Evolutionary conservation across 768 basidiomycete genomes (phyloP), one percentile per base, ranked within the genome.

Genomic region (Lyophyllum decastes): DNA sequence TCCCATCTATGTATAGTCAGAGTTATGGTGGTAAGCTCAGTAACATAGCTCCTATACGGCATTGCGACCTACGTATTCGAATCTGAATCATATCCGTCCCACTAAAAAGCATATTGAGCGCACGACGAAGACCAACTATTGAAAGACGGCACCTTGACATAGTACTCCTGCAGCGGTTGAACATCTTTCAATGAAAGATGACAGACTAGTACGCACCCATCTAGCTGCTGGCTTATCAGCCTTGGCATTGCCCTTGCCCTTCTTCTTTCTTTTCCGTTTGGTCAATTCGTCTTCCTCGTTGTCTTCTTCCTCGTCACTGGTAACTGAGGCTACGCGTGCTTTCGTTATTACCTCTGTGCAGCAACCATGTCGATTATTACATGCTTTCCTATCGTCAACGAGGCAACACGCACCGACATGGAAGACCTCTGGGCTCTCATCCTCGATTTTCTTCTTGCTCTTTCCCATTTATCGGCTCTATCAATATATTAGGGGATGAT

Each of bases 1-100:
- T 90, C 89, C 89, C 89, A 90, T 63, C 89, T 90, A n/a, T 27
- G 53, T 33, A 30, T 30, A 30, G 10, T 30, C 30, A 30, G 5
- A 30, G 5, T 5, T 10, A n/a, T n/a, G n/a, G n/a, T n/a, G n/a
- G n/a, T n/a, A n/a, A 4, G 10, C 30, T 30, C 30, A 30, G 30
- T 30, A 10, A 30, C 5, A 30, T 30, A 10, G 30, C 30, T 4
- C 30, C 30, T 30, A 10, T 4, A 30, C 10, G 30, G 10, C 30
- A 30, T 30, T 30, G 10, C 10, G 30, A 30, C 30, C 5, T 30
- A 30, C 30, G 30, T 30, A 30, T 30, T 30, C 4, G 7, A 16
- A 6, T 26, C 22, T 8, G 4, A 16, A 48, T 68, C 72, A 66
- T 89, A 91, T 9, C 80, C 82, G 11, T 78, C 84, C 89, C 89